A percentile compares a stretch with the other conserved stretches of the same genome.
phyloP scores from a whole-genome alignment of 805 yeast species.

The Candida quercuum region DNA sequence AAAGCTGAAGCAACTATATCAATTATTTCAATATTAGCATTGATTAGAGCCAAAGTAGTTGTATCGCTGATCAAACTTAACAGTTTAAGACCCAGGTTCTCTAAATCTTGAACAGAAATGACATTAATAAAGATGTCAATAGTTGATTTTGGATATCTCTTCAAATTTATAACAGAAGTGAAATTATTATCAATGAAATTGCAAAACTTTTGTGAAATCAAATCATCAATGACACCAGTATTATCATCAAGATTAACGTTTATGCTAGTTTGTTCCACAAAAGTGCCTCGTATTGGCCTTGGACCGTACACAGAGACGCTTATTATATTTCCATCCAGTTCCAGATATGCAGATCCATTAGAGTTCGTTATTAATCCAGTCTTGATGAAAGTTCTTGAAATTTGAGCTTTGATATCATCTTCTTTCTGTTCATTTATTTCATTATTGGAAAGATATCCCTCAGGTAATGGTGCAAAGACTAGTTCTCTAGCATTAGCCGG shows the following conservation, averaged over 20 bases:
- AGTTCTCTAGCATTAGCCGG: slow-evolving; percentile 63
- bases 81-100: slow-evolving; percentile 25
- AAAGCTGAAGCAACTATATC: slow-evolving; percentile 71
- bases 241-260: slow-evolving; percentile 43
- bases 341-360: slow-evolving; percentile 80
- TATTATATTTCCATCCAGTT: slow-evolving; percentile 41
- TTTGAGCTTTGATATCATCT: slow-evolving; percentile 26
- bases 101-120: slow-evolving; percentile 38
- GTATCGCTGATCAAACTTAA: slow-evolving; percentile 34
- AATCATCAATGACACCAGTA: slow-evolving; percentile 19
- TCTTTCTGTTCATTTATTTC: slow-evolving; percentile 11
- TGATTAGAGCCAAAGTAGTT: slow-evolving; percentile 70
- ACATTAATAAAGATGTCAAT: slow-evolving; percentile 74
- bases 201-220: slow-evolving; percentile 42
- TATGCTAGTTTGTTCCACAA: slow-evolving; percentile 58
- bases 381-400: slow-evolving; percentile 43
- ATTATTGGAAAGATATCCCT: slow-evolving; percentile 7
- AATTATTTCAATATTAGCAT: slow-evolving; percentile 75
- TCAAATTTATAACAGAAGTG: slow-evolving; percentile 37
- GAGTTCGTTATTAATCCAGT: slow-evolving; percentile 66
- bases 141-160: slow-evolving; percentile 84
- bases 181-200: slow-evolving; percentile 33
- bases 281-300: slow-evolving; percentile 73
- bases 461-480: slow-evolving; percentile 28
- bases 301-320: slow-evolving; percentile 83